Percentiles rank a stretch among this genome's conserved stretches.
phyloP scores from a whole-genome alignment of 768 basidiomycete genomes.

The Infundibulicybe gibba region DNA sequence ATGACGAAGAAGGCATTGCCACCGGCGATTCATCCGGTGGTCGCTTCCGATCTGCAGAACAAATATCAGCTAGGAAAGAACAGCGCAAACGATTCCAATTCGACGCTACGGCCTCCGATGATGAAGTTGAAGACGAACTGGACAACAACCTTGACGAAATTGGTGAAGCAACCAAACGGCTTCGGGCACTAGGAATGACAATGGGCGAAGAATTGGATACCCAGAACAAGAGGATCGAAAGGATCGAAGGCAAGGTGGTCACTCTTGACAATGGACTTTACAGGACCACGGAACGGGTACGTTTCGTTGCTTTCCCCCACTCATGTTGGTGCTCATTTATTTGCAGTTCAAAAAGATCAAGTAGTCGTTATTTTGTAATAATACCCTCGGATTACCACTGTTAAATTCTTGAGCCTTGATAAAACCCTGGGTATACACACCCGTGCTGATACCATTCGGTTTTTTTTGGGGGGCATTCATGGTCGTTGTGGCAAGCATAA shows the following conservation, averaged over 20 bases:
- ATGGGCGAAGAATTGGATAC: conserved; percentile 87
- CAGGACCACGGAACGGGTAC: conserved; percentile 79
- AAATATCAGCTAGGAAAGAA: conserved; percentile 56
- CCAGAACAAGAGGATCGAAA: conserved; percentile 79
- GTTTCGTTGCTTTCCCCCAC: conserved; percentile 15
- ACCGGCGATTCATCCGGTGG: conserved; percentile 30
- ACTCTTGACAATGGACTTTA: conserved; percentile 70
- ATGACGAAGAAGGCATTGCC: conserved; percentile 42
- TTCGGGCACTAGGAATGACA: conserved; percentile 75
- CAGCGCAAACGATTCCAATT: conserved; percentile 87
- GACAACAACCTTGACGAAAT: conserved; percentile 92
- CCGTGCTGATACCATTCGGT: no score
- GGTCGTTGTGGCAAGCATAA: no score
- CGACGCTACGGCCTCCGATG: conserved; percentile 86
- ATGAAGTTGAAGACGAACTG: conserved; percentile 92
- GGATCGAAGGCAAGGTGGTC: conserved; percentile 76
- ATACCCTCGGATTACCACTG: no score
- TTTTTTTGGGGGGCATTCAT: no score
- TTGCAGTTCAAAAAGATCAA: conserved; percentile 60
- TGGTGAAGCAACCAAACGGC: conserved; percentile 65
- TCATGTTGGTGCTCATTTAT: conserved; percentile 4
- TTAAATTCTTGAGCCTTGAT: no score
- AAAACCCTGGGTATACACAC: no score
- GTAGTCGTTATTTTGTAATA: conserved; percentile 17
- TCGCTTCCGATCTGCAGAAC: conserved; percentile 44